Evolutionary conservation across 768 basidiomycete species (phyloP), one percentile per base, ranked within the genome.

Genomic region (Pulveroboletus sp.): DNA sequence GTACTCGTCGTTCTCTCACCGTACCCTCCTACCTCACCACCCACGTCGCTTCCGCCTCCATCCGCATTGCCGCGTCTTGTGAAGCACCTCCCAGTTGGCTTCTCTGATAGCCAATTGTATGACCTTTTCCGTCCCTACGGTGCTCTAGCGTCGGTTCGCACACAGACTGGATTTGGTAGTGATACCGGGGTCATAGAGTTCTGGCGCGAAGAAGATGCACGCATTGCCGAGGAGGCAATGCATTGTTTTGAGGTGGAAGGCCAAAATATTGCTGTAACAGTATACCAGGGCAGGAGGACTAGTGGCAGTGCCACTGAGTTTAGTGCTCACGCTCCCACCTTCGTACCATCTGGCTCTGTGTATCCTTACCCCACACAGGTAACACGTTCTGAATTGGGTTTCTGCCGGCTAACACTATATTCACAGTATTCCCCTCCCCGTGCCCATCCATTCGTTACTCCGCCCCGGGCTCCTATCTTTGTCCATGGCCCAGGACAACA

Each of bases 401-500:
- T 33, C 17, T 47, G 11, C 17, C 24, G 8, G 27, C 45, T 51
- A 44, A 53, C 46, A 28, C 40, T 26, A 50, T 26, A 41, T 33
- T 33, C 17, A 36, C 55, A 82, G 77, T 87, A 89, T 70, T 86
- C 85, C 38, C 84, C 86, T 47, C 84, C 86, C 7, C 81, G 81
- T 53, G 71, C 69, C 24, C 74, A 71, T 59, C 80, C 79, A 13
- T 81, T 74, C 57, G 74, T 68, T 39, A 70, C 55, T 41, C 53
- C 67, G 4, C 70, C 69, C 36, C 68, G 69, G 28, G 58, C 56
- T 13, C 54, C 79, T 28, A 57, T 77, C 17, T 92, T 92, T 61
- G 74, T 89, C 8, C 89, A 91, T 66, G 90, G 91, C 9, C 91
- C 91, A 10, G 91, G 91, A 4, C 91, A 93, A 64, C 90, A 92